Percentiles rank a stretch among this genome's conserved stretches.
Conservation (phyloP, 1,139 yeast species). For the Hyphopichia pseudoburtonii region DNA sequence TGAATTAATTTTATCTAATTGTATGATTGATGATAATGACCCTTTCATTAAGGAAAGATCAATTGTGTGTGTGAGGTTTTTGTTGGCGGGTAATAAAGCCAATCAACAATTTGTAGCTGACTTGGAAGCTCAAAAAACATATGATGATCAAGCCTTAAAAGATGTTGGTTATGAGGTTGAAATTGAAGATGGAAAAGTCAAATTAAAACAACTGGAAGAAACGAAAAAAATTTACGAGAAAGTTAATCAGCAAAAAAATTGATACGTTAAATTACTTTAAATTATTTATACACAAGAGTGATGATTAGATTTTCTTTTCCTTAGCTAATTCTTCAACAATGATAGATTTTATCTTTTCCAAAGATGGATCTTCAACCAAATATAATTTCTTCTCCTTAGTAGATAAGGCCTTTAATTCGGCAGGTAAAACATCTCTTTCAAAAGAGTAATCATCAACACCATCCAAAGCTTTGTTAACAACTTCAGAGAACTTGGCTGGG, state of each 20-base stretch:
- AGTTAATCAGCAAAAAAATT: not conserved
- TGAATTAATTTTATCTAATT: slow-evolving; percentile 71
- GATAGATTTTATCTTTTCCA: slow-evolving; percentile 69
- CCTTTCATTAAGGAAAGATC: slow-evolving; percentile 88
- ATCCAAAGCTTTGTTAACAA: slow-evolving; percentile 77
- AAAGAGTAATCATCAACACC: slow-evolving; percentile 74
- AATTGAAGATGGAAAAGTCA: slow-evolving; percentile 36
- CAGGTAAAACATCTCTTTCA: slow-evolving; percentile 86
- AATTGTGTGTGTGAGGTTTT: slow-evolving; percentile 70
- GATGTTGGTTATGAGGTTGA: slow-evolving; percentile 44
- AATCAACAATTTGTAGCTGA: slow-evolving; percentile 76
- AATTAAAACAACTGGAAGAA: slow-evolving; percentile 13
- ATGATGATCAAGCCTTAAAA: slow-evolving; percentile 33
- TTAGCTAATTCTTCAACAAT: slow-evolving; percentile 68
- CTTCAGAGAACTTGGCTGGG: slow-evolving; percentile 97
- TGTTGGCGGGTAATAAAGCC: slow-evolving; percentile 58
- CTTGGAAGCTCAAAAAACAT: slow-evolving; percentile 37
- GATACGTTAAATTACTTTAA: not conserved
- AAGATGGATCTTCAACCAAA: slow-evolving; percentile 70
- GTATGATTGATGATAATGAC: slow-evolving; percentile 83
- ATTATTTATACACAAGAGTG: not conserved
- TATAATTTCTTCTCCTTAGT: slow-evolving; percentile 74
- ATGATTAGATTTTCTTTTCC: slow-evolving; percentile 21
- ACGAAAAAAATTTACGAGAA: not conserved
- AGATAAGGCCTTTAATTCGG: slow-evolving; percentile 73